Evolutionary conservation across 2,329 filamentous ascomycete genomes (phyloP).

Genomic region (Pestalotiopsis sp.): DNA sequence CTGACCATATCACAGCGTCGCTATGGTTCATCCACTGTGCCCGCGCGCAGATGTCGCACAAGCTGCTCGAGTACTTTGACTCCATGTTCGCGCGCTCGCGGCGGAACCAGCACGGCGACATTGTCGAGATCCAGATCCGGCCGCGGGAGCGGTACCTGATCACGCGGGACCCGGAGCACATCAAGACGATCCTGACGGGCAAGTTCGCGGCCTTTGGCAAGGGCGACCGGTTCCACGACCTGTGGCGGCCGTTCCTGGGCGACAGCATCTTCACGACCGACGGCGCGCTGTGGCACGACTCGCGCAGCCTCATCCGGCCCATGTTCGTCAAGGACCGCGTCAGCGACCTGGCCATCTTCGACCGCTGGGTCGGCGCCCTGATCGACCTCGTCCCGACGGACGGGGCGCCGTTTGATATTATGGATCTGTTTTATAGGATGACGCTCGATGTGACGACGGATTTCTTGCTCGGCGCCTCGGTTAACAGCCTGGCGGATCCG

Average conservation of each 20-base stretch:
- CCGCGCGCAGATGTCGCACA: constrained; percentile 33
- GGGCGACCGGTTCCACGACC: constrained; percentile 42
- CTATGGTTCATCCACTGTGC: constrained; percentile 30
- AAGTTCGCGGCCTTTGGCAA: constrained; percentile 60
- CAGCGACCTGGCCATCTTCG: constrained; percentile 57
- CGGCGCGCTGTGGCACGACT: constrained; percentile 56
- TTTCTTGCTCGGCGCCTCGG: constrained; percentile 13
- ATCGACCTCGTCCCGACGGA: constrained; percentile 59
- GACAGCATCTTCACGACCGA: constrained; percentile 60
- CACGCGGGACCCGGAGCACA: constrained; percentile 57
- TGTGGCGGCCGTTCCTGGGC: constrained; percentile 52
- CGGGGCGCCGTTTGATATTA: constrained; percentile 60
- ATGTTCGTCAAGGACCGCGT: constrained; percentile 54
- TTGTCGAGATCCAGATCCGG: constrained; percentile 38
- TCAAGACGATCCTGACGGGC: constrained; percentile 59
- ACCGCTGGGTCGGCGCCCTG: constrained; percentile 60
- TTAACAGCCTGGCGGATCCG: constrained; percentile 13
- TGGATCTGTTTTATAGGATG: constrained; percentile 65
- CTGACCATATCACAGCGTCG: constrained; percentile 12
- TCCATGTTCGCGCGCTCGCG: constrained; percentile 30
- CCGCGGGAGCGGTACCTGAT: constrained; percentile 41
- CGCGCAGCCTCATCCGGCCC: constrained; percentile 54
- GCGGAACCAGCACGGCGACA: constrained; percentile 33
- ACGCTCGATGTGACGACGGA: constrained; percentile 55
- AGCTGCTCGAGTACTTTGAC: constrained; percentile 35